Conservation (phyloP, 2,329 filamentous ascomycete genomes). For the Alternaria ethzedia region DNA sequence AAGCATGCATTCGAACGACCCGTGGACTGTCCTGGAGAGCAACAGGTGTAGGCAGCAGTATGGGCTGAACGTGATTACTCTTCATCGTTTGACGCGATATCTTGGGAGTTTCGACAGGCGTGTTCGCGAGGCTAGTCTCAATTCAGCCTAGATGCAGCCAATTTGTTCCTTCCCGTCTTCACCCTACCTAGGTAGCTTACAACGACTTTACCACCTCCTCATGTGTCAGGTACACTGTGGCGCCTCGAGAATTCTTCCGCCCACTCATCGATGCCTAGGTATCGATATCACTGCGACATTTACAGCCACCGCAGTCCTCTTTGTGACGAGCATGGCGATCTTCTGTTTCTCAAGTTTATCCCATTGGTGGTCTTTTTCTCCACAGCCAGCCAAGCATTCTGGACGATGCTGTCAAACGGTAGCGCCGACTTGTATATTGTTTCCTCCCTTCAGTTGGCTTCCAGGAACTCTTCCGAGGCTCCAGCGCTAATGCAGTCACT, state of each 20-base stretch:
- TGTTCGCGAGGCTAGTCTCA: neutral
- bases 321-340: neutral
- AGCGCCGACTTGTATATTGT: slow-evolving; percentile 22
- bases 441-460: slow-evolving; percentile 7
- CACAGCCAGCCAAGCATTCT: slow-evolving; percentile 23
- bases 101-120: neutral
- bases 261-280: neutral
- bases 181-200: neutral
- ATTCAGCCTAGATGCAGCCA: neutral
- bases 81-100: neutral
- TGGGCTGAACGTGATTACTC: neutral
- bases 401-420: slow-evolving; percentile 19
- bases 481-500: slow-evolving; percentile 7
- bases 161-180: neutral
- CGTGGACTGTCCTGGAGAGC: neutral
- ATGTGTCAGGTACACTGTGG: neutral
- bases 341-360: slow-evolving; percentile 10
- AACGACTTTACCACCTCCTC: neutral
- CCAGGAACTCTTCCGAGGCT: neutral
- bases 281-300: neutral
- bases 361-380: slow-evolving; percentile 32
- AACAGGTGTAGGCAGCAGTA: neutral
- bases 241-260: slow-evolving; percentile 1
- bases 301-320: neutral
- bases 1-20: neutral